Base-by-base conservation (phyloP, 2,329 filamentous ascomycete genomes). In the Colletotrichum aenigma region DNA sequence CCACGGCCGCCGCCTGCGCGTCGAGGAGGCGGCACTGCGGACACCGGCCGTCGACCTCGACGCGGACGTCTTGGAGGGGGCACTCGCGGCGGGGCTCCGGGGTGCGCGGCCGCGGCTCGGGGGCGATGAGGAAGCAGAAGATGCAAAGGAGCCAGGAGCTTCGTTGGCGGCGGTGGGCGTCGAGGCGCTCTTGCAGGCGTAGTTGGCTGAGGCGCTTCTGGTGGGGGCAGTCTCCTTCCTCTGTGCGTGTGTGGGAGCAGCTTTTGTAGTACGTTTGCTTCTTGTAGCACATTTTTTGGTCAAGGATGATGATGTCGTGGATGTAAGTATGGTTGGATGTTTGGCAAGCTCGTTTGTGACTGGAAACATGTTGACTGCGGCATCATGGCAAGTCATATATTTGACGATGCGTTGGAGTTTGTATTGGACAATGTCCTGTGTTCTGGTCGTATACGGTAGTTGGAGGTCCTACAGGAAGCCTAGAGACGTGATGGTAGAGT, bases 201-300 rank as follows among this genome's bases (percentile, higher is more conserved):
- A n/a, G 16, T 26, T 66, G 64, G 38, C 7, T 12, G 38, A 52
- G 64, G 21, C 24, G 52, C 30, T 60, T 38, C 26, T 68, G 66
- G n/a, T 18, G 28, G n/a, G 34, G 28, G 61, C 72, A 75, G 68
- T n/a, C 36, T 26, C 34, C n/a, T 30, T 61, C 52, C 52, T 66
- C 61, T 18, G 36, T 32, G 3, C 18, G 30, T 10, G 52, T 36
- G 52, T 75, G 72, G 21, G 36, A 36, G 61, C 72, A 75, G 28
- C 13, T 21, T 32, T 26, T 75, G 34, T 43, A 75, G 43, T 66
- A 52, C 34, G 30, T 71, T 36, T 75, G 68, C 36, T 75, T 75
- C 7, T 28, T 66, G 60, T 43, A 75, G 68, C 72, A 75, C 72
- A 75, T 75, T 4, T 66, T 30, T 21, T n/a, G n/a, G n/a, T 34